phyloP scores from a whole-genome alignment of 108 stramenopile genomes.

The Skeletonema marinoi region DNA sequence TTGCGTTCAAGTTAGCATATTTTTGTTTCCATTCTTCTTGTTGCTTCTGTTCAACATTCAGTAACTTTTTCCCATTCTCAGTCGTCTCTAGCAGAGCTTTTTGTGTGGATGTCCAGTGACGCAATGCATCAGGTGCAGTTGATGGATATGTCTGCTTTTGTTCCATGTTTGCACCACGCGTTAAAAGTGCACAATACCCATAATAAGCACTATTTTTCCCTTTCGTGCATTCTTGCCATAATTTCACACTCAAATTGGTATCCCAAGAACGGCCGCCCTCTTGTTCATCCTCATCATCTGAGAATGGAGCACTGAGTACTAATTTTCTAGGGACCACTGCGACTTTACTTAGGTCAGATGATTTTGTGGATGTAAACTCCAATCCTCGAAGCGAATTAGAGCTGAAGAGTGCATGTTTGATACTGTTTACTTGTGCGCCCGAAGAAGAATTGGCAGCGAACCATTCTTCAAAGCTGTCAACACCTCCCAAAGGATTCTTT shows the following conservation, averaged over 20 bases:
- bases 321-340: slow-evolving; percentile 44
- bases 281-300: slow-evolving; percentile 49
- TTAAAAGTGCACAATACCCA: slow-evolving; percentile 51
- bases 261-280: slow-evolving; percentile 52
- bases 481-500: slow-evolving; percentile 46
- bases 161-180: slow-evolving; percentile 19
- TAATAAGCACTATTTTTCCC: slow-evolving; percentile 52
- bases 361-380: slow-evolving; percentile 29
- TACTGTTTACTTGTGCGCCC: slow-evolving; percentile 20
- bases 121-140: slow-evolving; percentile 71
- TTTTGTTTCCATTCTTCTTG: slow-evolving; percentile 62
- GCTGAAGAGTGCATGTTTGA: slow-evolving; percentile 53
- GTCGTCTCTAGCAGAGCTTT: slow-evolving; percentile 35
- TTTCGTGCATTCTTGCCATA: slow-evolving; percentile 65
- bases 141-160: slow-evolving; percentile 41
- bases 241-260: slow-evolving; percentile 54
- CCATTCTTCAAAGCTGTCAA: slow-evolving; percentile 65
- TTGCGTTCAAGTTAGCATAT: slow-evolving; percentile 33
- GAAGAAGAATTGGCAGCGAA: slow-evolving; percentile 35
- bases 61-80: slow-evolving; percentile 51
- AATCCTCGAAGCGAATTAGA: slow-evolving; percentile 56
- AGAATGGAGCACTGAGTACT: slow-evolving; percentile 52
- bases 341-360: slow-evolving; percentile 35
- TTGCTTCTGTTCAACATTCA: slow-evolving; percentile 53
- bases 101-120: slow-evolving; percentile 75